A percentile compares a stretch with the other conserved stretches of the same genome.
phyloP scores from a whole-genome alignment of 192 early-diverging fungal species.

The Coemansia erecta region DNA sequence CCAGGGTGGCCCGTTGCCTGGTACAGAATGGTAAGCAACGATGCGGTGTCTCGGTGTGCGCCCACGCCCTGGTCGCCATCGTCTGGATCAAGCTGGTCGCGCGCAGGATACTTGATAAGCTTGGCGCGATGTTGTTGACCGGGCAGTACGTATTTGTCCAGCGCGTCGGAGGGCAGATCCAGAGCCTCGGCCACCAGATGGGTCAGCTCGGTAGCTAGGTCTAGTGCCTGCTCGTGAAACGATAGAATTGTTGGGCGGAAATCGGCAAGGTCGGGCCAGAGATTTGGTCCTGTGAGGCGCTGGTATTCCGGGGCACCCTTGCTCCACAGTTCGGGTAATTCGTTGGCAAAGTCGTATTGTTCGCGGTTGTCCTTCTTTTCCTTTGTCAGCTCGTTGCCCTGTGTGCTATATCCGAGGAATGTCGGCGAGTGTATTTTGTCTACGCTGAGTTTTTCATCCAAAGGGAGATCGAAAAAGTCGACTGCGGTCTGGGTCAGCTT shows the following conservation, averaged over 20 bases:
- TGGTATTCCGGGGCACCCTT: conserved; percentile 42
- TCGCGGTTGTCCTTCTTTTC: conserved; percentile 51
- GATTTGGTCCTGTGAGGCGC: conserved; percentile 58
- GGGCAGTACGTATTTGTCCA: conserved; percentile 11
- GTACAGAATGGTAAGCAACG: conserved; percentile 54
- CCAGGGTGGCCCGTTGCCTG: conserved; percentile 59
- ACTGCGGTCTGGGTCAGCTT: conserved; percentile 6
- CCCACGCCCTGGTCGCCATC: conserved; percentile 51
- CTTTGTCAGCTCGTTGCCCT: conserved; percentile 57
- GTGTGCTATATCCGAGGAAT: conserved; percentile 57
- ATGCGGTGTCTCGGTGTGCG: conserved; percentile 49
- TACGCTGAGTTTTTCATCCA: conserved; percentile 57
- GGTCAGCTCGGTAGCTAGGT: conserved; percentile 50
- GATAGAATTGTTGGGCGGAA: conserved; percentile 47
- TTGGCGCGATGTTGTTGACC: conserved; percentile 21
- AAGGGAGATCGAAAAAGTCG: conserved; percentile 56
- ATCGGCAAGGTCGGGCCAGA: conserved; percentile 58
- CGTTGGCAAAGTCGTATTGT: conserved; percentile 60
- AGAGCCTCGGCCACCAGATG: conserved; percentile 53
- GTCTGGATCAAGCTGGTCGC: conserved; percentile 13
- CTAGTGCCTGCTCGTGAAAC: conserved; percentile 41
- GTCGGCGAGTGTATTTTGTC: conserved; percentile 57
- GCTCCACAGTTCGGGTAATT: conserved; percentile 24
- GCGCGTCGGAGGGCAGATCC: conserved; percentile 26
- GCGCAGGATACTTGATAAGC: conserved; percentile 32